These are phyloP conservation scores for Suillus plorans DNA, from an alignment of 768 basidiomycete species.

Conservation along the genomic window DNA sequence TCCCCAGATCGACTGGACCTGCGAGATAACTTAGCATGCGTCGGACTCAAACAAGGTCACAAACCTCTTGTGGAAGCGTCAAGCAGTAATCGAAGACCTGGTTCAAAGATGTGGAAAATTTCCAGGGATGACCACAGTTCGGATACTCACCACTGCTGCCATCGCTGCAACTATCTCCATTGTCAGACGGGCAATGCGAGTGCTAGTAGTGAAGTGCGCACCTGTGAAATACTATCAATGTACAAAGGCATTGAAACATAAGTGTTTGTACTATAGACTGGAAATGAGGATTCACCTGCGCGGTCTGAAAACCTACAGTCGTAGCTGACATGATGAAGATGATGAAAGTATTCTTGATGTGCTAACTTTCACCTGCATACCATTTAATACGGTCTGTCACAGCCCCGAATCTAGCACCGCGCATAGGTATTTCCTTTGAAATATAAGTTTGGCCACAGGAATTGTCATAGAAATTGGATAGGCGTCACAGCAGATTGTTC, in stretches of 20 bases:
- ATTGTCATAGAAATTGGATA: no score
- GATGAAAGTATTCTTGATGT: background rate
- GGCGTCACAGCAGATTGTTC: no score
- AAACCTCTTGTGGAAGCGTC: constrained; percentile 5
- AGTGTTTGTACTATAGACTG: background rate
- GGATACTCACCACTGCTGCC: background rate
- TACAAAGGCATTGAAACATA: background rate
- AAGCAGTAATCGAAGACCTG: constrained; percentile 8
- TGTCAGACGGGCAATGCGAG: background rate
- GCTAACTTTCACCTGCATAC: background rate
- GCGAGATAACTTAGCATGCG: background rate
- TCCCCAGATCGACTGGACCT: constrained; percentile 8
- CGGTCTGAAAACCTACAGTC: background rate
- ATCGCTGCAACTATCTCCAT: background rate
- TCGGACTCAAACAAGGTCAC: background rate
- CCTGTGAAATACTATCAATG: background rate
- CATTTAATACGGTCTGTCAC: background rate
- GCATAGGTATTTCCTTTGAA: background rate
- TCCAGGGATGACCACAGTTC: background rate
- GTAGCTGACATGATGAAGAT: background rate
- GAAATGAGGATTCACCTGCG: background rate
- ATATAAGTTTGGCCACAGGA: background rate
- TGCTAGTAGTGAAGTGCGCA: background rate
- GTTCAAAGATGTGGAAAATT: background rate
- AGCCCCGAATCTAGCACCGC: background rate